phyloP scores from a whole-genome alignment of 73 alveolate species.

The Paraurostyla sp. region DNA sequence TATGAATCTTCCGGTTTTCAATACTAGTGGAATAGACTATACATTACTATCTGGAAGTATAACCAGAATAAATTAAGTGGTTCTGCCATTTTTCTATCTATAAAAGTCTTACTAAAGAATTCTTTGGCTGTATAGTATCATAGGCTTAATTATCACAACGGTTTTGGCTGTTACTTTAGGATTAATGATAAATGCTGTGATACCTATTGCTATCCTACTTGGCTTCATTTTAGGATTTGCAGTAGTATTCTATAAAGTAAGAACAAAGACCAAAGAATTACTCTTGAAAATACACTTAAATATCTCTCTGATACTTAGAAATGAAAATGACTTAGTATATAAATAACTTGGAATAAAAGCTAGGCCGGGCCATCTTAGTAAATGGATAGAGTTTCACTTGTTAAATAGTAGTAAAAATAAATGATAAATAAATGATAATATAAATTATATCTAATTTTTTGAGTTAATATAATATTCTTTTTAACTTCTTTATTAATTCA shows the following conservation, averaged over 20 bases:
- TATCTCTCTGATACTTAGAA: background rate
- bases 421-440: too few relatives aligned
- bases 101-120: background rate
- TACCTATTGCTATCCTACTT: background rate
- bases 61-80: background rate
- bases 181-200: background rate
- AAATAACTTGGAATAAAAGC: background rate
- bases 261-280: background rate
- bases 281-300: background rate
- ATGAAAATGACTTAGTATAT: background rate
- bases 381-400: slow-evolving; percentile 34
- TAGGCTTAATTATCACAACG: background rate
- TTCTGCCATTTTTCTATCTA: background rate
- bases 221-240: background rate
- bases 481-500: too few relatives aligned
- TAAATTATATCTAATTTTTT: too few relatives aligned
- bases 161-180: background rate
- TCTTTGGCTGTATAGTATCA: background rate
- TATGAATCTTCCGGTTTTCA: background rate
- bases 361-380: background rate
- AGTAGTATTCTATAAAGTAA: background rate
- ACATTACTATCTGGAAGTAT: background rate
- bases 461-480: too few relatives aligned
- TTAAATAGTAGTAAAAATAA: too few relatives aligned
- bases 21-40: background rate